A percentile compares a stretch with the other conserved stretches of the same genome.
phyloP scores from a whole-genome alignment of 2,329 filamentous ascomycete species.

The Pseudocercospora vitis region DNA sequence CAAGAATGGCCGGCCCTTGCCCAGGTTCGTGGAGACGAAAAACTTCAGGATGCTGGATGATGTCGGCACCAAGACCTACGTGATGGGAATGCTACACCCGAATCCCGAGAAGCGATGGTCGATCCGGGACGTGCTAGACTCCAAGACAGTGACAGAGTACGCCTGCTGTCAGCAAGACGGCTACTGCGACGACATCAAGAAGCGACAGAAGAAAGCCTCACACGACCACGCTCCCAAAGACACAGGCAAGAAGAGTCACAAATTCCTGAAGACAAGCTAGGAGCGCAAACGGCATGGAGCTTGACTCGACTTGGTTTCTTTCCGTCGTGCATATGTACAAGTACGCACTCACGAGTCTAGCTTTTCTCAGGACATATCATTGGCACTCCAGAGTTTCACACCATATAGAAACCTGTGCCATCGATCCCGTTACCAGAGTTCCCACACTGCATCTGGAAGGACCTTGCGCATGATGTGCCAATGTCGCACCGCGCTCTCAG shows the following conservation, averaged over 20 bases:
- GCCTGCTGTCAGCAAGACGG: conserved; percentile 37
- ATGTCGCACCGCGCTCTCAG: conserved; percentile 75
- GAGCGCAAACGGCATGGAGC: background rate
- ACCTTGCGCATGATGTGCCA: conserved; percentile 91
- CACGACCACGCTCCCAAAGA: conserved; percentile 50
- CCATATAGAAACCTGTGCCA: background rate
- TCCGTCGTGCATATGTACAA: conserved; percentile 16
- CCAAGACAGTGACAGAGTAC: conserved; percentile 43
- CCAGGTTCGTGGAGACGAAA: conserved; percentile 61
- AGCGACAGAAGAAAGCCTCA: conserved; percentile 41
- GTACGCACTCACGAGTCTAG: conserved; percentile 2
- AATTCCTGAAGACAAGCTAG: conserved; percentile 16
- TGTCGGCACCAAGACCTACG: conserved; percentile 65
- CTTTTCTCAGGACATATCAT: background rate
- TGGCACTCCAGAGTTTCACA: background rate
- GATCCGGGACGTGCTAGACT: conserved; percentile 67
- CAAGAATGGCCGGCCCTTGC: conserved; percentile 44
- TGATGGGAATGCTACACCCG: conserved; percentile 82
- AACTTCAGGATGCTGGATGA: conserved; percentile 68
- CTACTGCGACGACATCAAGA: conserved; percentile 38
- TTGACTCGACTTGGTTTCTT: conserved; percentile 8
- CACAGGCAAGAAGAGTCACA: conserved; percentile 35
- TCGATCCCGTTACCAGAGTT: conserved; percentile 66
- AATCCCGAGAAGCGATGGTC: conserved; percentile 68
- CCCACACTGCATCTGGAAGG: conserved; percentile 76